Percentiles rank a stretch among this genome's conserved stretches.
Evolutionary conservation across 805 yeast genomes (phyloP).

Genomic region (Yarrowia deformans): DNA sequence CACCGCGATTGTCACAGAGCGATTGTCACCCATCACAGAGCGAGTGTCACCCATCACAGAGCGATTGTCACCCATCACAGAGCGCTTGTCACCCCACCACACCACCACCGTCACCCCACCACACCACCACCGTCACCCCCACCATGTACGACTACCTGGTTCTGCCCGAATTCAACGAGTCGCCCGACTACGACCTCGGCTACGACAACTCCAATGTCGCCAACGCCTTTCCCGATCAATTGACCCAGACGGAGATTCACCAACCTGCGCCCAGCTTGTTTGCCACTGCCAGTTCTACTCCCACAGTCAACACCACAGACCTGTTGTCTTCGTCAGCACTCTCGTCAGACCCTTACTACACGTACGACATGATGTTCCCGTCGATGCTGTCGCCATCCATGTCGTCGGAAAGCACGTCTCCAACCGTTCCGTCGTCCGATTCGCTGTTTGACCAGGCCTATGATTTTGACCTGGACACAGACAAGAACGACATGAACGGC

Average conservation of each 20-base stretch:
- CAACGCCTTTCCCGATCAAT: constrained; percentile 3
- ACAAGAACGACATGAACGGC: not conserved
- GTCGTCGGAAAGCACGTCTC: constrained; percentile 9
- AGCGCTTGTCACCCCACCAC: not conserved
- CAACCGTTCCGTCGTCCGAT: not conserved
- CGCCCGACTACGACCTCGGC: not conserved
- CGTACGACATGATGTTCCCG: constrained; percentile 14
- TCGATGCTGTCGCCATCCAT: constrained; percentile 20
- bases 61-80: too few relatives aligned
- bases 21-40: too few relatives aligned
- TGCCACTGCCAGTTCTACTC: too few relatives aligned
- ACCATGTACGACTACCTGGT: constrained; percentile 28
- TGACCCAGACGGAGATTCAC: not conserved
- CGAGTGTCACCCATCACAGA: too few relatives aligned
- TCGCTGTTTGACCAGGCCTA: constrained; percentile 2
- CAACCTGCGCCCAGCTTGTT: too few relatives aligned
- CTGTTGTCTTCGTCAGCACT: not conserved
- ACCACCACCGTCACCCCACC: not conserved
- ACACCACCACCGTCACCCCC: not conserved
- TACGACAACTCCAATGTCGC: not conserved
- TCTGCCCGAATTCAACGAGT: constrained; percentile 17
- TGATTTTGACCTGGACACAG: not conserved
- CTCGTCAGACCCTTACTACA: constrained; percentile 16
- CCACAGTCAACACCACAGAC: too few relatives aligned
- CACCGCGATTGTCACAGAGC: too few relatives aligned